phyloP scores from a whole-genome alignment of 352 stramenopile species.

The Phytophthora kernoviae region DNA sequence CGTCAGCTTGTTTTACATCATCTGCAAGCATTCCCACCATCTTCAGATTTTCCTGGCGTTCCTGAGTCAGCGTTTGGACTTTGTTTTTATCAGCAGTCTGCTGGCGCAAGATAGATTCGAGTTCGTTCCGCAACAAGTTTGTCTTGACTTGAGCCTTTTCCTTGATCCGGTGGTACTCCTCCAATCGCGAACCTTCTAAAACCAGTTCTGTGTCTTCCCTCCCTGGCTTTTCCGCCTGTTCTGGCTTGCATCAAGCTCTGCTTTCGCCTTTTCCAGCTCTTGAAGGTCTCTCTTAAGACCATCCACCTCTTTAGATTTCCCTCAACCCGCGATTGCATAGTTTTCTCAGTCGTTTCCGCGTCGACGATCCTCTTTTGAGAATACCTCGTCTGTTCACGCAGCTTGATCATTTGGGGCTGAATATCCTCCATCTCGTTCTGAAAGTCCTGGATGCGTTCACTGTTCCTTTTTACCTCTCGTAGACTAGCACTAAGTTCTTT shows the following conservation, averaged over 20 bases:
- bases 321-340: slow-evolving; percentile 76
- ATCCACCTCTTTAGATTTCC: slow-evolving; percentile 86
- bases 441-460: slow-evolving; percentile 74
- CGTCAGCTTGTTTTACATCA: slow-evolving; percentile 62
- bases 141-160: slow-evolving; percentile 75
- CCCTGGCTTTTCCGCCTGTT: slow-evolving; percentile 35
- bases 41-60: slow-evolving; percentile 75
- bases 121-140: slow-evolving; percentile 65
- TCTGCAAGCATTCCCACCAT: slow-evolving; percentile 65
- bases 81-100: slow-evolving; percentile 76
- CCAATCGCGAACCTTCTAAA: slow-evolving; percentile 61
- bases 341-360: slow-evolving; percentile 49
- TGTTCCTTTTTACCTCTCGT: slow-evolving; percentile 64
- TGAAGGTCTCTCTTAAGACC: slow-evolving; percentile 73
- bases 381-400: slow-evolving; percentile 92
- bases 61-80: slow-evolving; percentile 69
- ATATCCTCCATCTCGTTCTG: slow-evolving; percentile 88
- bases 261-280: slow-evolving; percentile 65
- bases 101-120: slow-evolving; percentile 72
- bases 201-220: slow-evolving; percentile 57
- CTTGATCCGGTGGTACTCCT: slow-evolving; percentile 89
- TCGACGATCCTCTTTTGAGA: slow-evolving; percentile 70
- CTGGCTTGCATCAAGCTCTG: slow-evolving; percentile 55
- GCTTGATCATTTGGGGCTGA: slow-evolving; percentile 70
- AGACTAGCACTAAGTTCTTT: slow-evolving; percentile 62